Evolutionary conservation across 805 yeast genomes (phyloP).

Genomic region (Wickerhamiella siamensis): DNA sequence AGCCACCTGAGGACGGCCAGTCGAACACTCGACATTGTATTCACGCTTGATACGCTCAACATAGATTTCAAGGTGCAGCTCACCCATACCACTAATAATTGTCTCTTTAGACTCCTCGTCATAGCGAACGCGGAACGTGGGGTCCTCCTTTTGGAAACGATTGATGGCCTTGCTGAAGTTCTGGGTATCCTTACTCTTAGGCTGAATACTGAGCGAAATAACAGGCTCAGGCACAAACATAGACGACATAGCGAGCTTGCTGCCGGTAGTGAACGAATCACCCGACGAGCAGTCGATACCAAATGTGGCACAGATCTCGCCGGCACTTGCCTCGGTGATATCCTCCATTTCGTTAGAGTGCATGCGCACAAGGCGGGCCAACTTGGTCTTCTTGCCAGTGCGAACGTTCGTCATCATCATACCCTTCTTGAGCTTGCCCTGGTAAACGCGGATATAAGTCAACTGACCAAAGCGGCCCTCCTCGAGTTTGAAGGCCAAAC

Average conservation of each 20-base stretch:
- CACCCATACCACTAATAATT: constrained; percentile 95
- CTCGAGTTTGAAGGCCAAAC: constrained; percentile 96
- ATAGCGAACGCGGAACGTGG: constrained; percentile 86
- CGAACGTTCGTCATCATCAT: constrained; percentile 75
- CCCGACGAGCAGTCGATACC: constrained; percentile 99
- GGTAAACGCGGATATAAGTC: constrained; percentile 93
- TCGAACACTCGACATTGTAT: constrained; percentile 84
- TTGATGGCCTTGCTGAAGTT: constrained; percentile 94
- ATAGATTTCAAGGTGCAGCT: constrained; percentile 89
- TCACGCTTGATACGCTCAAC: constrained; percentile 98
- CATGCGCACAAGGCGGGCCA: constrained; percentile 92
- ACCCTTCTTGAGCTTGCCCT: constrained; percentile 88
- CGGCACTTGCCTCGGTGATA: constrained; percentile 86
- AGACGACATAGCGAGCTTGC: constrained; percentile 80
- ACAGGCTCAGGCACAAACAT: constrained; percentile 99
- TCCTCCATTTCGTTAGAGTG: constrained; percentile 99
- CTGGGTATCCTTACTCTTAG: constrained; percentile 72
- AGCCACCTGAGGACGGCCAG: constrained; percentile 97
- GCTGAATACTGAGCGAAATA: constrained; percentile 78
- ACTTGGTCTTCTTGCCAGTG: constrained; percentile 85
- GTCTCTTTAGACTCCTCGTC: constrained; percentile 91
- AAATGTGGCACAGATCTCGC: constrained; percentile 98
- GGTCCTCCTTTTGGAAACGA: constrained; percentile 97
- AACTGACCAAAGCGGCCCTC: constrained; percentile 97
- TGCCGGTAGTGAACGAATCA: constrained; percentile 87